These are phyloP conservation scores for Russula earlei DNA, from an alignment of 768 basidiomycete genomes.

Conservation along the genomic window DNA sequence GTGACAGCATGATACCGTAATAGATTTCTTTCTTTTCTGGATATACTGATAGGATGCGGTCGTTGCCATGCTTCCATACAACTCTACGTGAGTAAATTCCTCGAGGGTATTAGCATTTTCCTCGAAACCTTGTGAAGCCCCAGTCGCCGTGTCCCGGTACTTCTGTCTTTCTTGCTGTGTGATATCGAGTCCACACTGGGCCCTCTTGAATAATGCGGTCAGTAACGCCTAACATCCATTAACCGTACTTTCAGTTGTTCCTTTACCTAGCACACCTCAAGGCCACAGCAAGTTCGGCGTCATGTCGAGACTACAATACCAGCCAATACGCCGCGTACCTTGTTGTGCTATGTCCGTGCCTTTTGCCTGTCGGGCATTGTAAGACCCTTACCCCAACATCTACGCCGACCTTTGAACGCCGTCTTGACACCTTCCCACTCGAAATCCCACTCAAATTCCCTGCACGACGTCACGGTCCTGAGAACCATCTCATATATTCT, in stretches of 20 bases:
- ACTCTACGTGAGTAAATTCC: too few relatives aligned
- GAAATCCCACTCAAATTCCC: too few relatives aligned
- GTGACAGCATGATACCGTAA: too few relatives aligned
- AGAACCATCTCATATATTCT: too few relatives aligned
- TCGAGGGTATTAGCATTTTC: too few relatives aligned
- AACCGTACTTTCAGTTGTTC: too few relatives aligned
- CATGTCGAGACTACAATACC: background rate
- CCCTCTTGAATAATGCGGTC: background rate
- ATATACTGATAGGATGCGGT: too few relatives aligned
- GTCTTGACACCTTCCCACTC: background rate
- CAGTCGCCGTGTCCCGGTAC: background rate
- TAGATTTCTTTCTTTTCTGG: too few relatives aligned
- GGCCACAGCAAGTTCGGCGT: background rate
- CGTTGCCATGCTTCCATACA: too few relatives aligned
- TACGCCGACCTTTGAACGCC: background rate
- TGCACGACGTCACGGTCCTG: too few relatives aligned
- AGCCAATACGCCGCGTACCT: background rate
- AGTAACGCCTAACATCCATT: too few relatives aligned
- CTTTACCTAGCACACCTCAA: too few relatives aligned
- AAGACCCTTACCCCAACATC: background rate
- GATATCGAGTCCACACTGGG: background rate
- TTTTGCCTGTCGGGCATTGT: background rate
- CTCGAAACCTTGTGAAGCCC: background rate
- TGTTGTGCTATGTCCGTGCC: background rate
- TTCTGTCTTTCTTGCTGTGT: background rate